These are phyloP conservation scores for Setaria italica DNA, from an alignment of 202 grass and related monocot genomes.

Conservation along the genomic window DNA sequence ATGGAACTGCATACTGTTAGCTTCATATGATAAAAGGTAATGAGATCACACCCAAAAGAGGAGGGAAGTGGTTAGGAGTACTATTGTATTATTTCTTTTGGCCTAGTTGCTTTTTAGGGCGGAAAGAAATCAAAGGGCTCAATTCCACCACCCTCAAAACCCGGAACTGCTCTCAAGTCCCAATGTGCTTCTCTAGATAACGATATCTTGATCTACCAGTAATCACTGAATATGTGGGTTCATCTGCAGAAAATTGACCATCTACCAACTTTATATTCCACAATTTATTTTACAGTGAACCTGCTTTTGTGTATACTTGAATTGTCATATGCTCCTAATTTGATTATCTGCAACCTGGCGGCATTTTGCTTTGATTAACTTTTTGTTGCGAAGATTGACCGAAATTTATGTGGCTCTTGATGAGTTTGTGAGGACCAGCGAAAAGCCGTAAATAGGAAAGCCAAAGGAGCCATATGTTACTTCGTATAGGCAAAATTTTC, in stretches of 20 bases:
- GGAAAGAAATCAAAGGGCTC: conserved; percentile 68
- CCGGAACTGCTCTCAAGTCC: conserved; percentile 50
- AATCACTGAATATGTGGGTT: conserved; percentile 34
- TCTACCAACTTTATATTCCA: conserved; percentile 20
- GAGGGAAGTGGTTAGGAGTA: conserved; percentile 40
- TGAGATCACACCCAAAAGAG: conserved; percentile 45
- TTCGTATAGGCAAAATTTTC: not conserved
- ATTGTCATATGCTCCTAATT: conserved; percentile 13
- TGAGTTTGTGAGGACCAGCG: conserved; percentile 5
- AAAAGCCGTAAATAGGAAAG: not conserved
- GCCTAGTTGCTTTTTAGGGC: conserved; percentile 58
- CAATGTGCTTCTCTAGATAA: conserved; percentile 38
- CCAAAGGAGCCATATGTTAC: not conserved
- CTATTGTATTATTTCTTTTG: conserved; percentile 53
- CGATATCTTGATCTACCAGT: conserved; percentile 38
- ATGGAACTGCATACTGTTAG: conserved; percentile 39
- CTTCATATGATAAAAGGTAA: conserved; percentile 53
- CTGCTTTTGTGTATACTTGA: conserved; percentile 3
- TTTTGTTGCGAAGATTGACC: not conserved
- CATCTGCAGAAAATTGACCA: conserved; percentile 41
- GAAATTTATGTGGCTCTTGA: not conserved
- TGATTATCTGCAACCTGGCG: not conserved
- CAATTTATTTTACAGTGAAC: conserved; percentile 27
- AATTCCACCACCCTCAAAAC: conserved; percentile 57
- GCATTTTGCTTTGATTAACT: not conserved